Evolutionary conservation across 2,329 filamentous ascomycete genomes (phyloP).

Genomic region (Cryphonectria nitschkei): DNA sequence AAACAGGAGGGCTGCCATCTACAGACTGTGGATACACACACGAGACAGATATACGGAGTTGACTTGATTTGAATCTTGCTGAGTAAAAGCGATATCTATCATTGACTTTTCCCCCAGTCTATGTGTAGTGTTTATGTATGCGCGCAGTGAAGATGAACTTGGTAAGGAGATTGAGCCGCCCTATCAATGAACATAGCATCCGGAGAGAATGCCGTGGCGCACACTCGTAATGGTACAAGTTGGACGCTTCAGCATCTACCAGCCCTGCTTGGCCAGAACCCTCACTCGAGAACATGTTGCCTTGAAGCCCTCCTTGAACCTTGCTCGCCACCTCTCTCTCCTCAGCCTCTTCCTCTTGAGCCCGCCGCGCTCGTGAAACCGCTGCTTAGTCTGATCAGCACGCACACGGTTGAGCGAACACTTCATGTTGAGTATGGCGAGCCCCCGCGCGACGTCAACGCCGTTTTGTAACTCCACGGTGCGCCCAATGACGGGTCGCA

Average conservation of each 20-base stretch:
- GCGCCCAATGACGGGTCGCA: constrained; percentile 49
- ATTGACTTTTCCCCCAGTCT: not conserved
- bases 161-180: not conserved
- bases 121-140: not conserved
- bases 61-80: not conserved
- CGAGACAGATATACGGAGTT: not conserved
- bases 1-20: not conserved
- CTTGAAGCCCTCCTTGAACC: constrained; percentile 72
- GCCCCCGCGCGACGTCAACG: constrained; percentile 49
- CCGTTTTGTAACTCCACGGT: constrained; percentile 45
- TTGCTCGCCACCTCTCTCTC: constrained; percentile 68
- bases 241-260: constrained; percentile 52
- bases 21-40: not conserved
- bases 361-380: constrained; percentile 75
- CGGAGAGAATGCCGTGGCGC: not conserved
- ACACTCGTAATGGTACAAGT: not conserved
- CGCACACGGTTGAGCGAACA: constrained; percentile 59
- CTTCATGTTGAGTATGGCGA: constrained; percentile 47
- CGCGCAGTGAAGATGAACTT: not conserved
- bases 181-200: not conserved
- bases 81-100: not conserved
- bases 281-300: constrained; percentile 66
- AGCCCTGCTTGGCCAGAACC: constrained; percentile 76
- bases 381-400: constrained; percentile 60
- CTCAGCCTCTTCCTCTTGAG: constrained; percentile 76